A percentile compares a stretch with the other conserved stretches of the same genome.
These are phyloP conservation scores for Prunus salicina DNA, from an alignment of 306 rosid genomes.

Conservation along the genomic window DNA sequence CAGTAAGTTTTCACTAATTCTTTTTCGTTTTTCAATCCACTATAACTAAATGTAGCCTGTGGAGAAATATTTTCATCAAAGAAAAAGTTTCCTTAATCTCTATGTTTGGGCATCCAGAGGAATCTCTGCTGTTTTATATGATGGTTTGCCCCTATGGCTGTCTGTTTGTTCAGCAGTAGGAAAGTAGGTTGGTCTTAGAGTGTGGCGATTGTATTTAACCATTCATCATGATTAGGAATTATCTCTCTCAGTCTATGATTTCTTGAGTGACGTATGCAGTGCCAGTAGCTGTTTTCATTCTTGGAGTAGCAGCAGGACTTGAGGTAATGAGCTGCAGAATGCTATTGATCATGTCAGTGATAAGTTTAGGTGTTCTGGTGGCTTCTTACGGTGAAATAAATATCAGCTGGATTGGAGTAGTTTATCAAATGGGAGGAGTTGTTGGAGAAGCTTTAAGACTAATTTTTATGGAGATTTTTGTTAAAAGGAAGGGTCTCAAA, in stretches of 20 bases:
- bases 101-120: conserved; percentile 11
- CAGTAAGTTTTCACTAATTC: conserved; percentile 58
- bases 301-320: conserved; percentile 95
- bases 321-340: conserved; percentile 92
- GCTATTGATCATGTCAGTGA: conserved; percentile 93
- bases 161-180: conserved; percentile 9
- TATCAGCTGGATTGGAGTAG: conserved; percentile 95
- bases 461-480: conserved; percentile 97
- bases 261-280: conserved; percentile 52
- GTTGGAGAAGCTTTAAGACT: conserved; percentile 98
- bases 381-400: conserved; percentile 95
- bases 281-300: conserved; percentile 97
- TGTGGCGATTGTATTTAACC: conserved; percentile 5
- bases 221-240: conserved; percentile 16
- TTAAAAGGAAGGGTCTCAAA: conserved; percentile 92
- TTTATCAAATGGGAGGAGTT: conserved; percentile 99
- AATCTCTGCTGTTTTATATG: conserved; percentile 3
- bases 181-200: conserved; percentile 21
- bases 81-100: conserved; percentile 11
- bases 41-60: conserved; percentile 20
- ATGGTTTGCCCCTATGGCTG: background rate
- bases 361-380: conserved; percentile 91
- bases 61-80: conserved; percentile 15
- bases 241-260: conserved; percentile 10
- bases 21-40: conserved; percentile 6